Conservation (phyloP, 805 yeast genomes). For the Candida andamanensis region DNA sequence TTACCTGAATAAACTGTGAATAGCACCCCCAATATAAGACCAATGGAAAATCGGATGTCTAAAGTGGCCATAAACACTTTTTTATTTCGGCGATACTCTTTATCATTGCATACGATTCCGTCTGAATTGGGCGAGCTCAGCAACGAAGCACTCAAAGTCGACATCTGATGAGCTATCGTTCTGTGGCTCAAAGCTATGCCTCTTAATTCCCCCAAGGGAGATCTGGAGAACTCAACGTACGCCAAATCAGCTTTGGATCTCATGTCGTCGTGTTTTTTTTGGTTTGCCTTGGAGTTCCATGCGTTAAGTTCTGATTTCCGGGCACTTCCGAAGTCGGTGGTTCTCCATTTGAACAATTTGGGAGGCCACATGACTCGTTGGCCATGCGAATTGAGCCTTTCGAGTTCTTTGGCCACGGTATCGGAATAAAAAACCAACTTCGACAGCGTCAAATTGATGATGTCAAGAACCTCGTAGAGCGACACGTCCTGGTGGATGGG, state of each 20-base stretch:
- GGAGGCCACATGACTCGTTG: conserved; percentile 61
- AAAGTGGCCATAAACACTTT: conserved; percentile 49
- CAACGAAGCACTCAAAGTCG: conserved; percentile 61
- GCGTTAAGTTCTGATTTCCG: conserved; percentile 28
- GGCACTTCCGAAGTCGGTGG: conserved; percentile 77
- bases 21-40: conserved; percentile 75
- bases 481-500: conserved; percentile 79
- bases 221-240: conserved; percentile 85
- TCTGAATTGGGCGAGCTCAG: conserved; percentile 61
- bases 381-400: conserved; percentile 42
- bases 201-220: conserved; percentile 84
- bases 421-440: conserved; percentile 81
- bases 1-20: conserved; percentile 85
- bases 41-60: conserved; percentile 58
- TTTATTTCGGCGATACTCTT: conserved; percentile 33
- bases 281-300: conserved; percentile 17
- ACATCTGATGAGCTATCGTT: conserved; percentile 85
- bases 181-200: conserved; percentile 93
- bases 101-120: conserved; percentile 40
- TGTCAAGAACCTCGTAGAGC: conserved; percentile 61
- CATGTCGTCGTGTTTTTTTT: conserved; percentile 9
- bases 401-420: conserved; percentile 67
- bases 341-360: conserved; percentile 71
- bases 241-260: conserved; percentile 55
- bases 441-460: conserved; percentile 68